These are phyloP conservation scores for Zygosaccharomyces gambellarensis DNA, from an alignment of 805 yeast species.

Conservation along the genomic window DNA sequence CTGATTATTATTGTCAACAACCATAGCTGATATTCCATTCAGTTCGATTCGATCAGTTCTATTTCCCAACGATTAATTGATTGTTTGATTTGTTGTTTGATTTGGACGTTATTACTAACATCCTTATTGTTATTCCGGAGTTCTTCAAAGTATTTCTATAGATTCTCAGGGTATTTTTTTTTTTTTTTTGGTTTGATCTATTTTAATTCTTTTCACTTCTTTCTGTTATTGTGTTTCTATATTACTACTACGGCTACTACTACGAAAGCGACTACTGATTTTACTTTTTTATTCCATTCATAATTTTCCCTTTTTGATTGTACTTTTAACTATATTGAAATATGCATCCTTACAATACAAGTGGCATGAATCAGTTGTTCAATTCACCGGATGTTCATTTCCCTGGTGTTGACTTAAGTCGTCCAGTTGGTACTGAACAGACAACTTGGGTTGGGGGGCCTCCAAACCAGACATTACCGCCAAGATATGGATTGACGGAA, in stretches of 20 bases:
- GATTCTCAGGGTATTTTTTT: background rate
- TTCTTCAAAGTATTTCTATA: background rate
- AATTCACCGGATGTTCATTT: slow-evolving; percentile 8
- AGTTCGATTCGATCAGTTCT: background rate
- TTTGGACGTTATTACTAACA: background rate
- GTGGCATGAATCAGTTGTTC: slow-evolving; percentile 12
- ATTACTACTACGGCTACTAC: background rate
- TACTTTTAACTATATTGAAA: background rate
- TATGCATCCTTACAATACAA: slow-evolving; percentile 13
- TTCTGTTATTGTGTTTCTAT: background rate
- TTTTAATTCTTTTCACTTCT: background rate
- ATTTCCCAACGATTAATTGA: background rate
- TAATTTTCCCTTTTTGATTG: background rate
- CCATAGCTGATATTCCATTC: background rate
- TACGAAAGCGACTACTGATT: background rate
- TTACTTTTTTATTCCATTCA: background rate
- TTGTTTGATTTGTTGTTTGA: background rate
- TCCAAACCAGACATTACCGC: background rate
- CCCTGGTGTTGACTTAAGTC: slow-evolving; percentile 2
- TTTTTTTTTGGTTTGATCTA: background rate
- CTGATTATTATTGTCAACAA: background rate
- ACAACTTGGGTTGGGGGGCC: background rate
- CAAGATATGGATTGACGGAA: background rate
- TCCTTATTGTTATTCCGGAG: background rate
- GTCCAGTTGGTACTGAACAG: slow-evolving; percentile 6